phyloP scores from a whole-genome alignment of 148 eudicot species.

The Nyssa sinensis region DNA sequence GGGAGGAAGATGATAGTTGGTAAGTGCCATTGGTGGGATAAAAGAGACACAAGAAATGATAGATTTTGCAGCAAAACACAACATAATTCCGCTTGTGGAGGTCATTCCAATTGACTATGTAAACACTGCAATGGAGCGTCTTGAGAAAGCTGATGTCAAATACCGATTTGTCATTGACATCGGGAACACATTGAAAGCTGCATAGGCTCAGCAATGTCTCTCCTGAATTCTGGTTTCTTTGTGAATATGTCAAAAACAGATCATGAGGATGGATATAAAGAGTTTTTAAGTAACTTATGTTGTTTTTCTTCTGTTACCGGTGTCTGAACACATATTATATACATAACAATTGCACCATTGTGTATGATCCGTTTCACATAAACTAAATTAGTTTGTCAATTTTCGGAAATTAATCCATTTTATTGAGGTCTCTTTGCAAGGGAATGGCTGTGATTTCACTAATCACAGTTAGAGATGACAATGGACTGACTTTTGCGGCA shows the following conservation, averaged over 20 bases:
- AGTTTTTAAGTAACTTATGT: not conserved
- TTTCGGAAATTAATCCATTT: too few species aligned
- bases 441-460: not conserved
- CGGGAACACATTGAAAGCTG: conserved; percentile 6
- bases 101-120: conserved; percentile 24
- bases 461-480: too few species aligned
- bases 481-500: too few species aligned
- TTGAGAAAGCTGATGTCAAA: conserved; percentile 27
- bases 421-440: not conserved
- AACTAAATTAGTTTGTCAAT: too few species aligned
- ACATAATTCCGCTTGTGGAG: conserved; percentile 23
- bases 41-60: conserved; percentile 33
- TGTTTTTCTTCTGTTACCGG: not conserved
- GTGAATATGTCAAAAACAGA: not conserved
- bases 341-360: too few species aligned
- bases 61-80: conserved; percentile 27
- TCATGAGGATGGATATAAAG: not conserved
- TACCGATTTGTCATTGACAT: conserved; percentile 32
- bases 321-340: too few species aligned
- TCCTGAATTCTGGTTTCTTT: not conserved
- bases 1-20: conserved; percentile 27
- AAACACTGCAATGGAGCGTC: conserved; percentile 26
- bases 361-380: not conserved
- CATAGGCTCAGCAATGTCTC: too few species aligned
- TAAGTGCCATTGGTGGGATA: conserved; percentile 16